Percentiles rank a stretch among this genome's conserved stretches.
Conservation (phyloP, 768 basidiomycete species). For the Cubamyces sp. region DNA sequence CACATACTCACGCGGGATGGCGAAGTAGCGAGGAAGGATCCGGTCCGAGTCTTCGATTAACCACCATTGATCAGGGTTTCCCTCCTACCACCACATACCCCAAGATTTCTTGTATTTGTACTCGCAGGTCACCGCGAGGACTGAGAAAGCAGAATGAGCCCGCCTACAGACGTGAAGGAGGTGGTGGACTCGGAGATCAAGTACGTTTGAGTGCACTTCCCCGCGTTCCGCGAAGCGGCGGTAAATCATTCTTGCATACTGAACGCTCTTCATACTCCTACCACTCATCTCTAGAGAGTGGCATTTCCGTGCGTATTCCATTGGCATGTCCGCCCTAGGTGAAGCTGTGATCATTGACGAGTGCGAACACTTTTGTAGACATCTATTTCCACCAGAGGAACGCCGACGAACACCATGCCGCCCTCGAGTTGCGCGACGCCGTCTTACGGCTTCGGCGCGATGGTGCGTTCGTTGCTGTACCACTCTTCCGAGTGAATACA, state of each 20-base stretch:
- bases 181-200: constrained; percentile 31
- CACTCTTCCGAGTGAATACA: constrained; percentile 70
- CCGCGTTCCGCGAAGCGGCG: background rate
- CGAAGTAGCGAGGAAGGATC: too few relatives aligned
- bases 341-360: constrained; percentile 29
- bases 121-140: too few relatives aligned
- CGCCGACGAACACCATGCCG: constrained; percentile 60
- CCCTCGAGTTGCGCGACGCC: constrained; percentile 70
- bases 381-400: constrained; percentile 81
- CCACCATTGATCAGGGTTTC: too few relatives aligned
- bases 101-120: too few relatives aligned
- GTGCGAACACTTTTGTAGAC: constrained; percentile 47
- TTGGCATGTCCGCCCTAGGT: constrained; percentile 1
- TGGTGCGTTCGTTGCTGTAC: constrained; percentile 81
- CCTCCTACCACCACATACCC: too few relatives aligned
- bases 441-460: constrained; percentile 71
- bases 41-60: too few relatives aligned
- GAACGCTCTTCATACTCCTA: background rate
- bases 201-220: constrained; percentile 8
- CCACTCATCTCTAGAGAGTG: constrained; percentile 15
- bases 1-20: background rate
- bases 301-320: constrained; percentile 23
- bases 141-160: constrained; percentile 18
- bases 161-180: constrained; percentile 29
- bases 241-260: background rate